Evolutionary conservation across 2,329 filamentous ascomycete genomes (phyloP), one percentile per base, ranked within the genome.

Genomic region (Mariannaea elegans): DNA sequence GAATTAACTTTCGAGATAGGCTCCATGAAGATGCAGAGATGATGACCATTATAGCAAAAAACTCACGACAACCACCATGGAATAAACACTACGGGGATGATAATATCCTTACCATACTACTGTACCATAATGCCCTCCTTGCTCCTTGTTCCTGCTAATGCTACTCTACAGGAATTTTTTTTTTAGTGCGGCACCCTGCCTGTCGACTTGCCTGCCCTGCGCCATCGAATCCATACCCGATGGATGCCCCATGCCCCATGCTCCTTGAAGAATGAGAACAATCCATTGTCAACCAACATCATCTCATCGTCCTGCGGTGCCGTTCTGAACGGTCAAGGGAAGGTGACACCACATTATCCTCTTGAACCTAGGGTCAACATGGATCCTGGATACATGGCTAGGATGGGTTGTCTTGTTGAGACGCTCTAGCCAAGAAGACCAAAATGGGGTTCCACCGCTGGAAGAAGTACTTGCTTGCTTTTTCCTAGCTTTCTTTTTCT

Each of bases 341-440:
- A 44, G 49, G 46, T 49, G 47, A 18, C 38, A 49, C 49, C 14
- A 16, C 56, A 31, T 36, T 18, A 16, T 45, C n/a, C 18, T 45
- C 18, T 36, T 39, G 16, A 48, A 48, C 31, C 12, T 27, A 46
- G 27, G 47, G 42, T 23, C 38, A 32, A 47, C 65, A 61, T 49
- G 46, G 48, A 44, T 34, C 46, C 13, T 51, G 42, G 54, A 45
- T 62, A 52, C 56, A 27, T 54, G 38, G 39, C 29, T 18, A 39
- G 56, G 45, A 31, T 38, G 54, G 34, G 59, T 60, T 61, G 62
- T 61, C 32, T 54, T 49, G 59, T 44, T 44, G 39, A n/a, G 53
- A 27, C 23, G 29, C n/a, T n/a, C n/a, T 39, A 21, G 44, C 7
- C 18, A 21, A 51, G 24, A 41, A 50, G n/a, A 10, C 18, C 21